These are phyloP conservation scores for Hordeum vulgare DNA, from an alignment of 176 grass and related monocot genomes.

Conservation along the genomic window DNA sequence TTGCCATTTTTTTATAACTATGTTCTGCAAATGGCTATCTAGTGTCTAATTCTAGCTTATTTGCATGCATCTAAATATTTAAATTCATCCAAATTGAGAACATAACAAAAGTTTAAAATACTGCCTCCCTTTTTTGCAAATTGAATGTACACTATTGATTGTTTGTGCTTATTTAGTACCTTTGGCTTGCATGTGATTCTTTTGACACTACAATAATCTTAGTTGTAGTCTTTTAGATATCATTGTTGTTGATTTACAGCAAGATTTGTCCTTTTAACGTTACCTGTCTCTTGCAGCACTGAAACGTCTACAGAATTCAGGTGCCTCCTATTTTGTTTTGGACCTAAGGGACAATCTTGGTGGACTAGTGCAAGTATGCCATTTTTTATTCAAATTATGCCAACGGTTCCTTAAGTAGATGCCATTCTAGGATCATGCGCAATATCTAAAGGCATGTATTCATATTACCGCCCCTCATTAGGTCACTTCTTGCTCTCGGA, in stretches of 20 bases:
- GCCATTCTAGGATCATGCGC: neutral
- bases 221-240: neutral
- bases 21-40: neutral
- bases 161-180: slow-evolving; percentile 13
- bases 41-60: slow-evolving; percentile 20
- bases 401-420: neutral
- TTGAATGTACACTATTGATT: neutral
- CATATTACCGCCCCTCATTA: neutral
- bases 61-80: neutral
- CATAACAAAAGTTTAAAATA: neutral
- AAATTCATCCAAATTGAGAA: neutral
- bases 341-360: slow-evolving; percentile 98
- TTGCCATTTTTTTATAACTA: neutral
- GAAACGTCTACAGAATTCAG: slow-evolving; percentile 65
- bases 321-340: slow-evolving; percentile 83
- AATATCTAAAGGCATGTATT: neutral
- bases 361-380: slow-evolving; percentile 82
- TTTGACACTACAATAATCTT: slow-evolving; percentile 2
- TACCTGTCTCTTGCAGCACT: slow-evolving; percentile 55
- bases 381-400: neutral
- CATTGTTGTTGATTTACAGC: neutral
- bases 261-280: slow-evolving; percentile 24
- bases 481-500: neutral
- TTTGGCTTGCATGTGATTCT: slow-evolving; percentile 3
- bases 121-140: slow-evolving; percentile 2